Evolutionary conservation across 371 early-diverging fungal species (phyloP).

Genomic region (Rhizopus stolonifer): DNA sequence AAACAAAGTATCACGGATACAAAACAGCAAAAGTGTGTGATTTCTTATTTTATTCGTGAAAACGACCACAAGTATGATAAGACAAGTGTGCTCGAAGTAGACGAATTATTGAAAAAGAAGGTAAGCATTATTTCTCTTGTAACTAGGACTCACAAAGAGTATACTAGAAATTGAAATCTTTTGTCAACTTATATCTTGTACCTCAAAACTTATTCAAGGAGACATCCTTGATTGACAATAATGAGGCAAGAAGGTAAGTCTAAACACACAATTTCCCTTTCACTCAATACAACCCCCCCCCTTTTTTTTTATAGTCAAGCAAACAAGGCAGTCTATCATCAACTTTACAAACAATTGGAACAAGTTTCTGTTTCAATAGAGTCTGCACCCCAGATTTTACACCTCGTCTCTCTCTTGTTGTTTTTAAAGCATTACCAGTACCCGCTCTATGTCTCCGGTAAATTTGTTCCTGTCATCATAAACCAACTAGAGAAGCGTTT

Average conservation of each 20-base stretch:
- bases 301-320: constrained; percentile 5
- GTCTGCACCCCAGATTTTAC: constrained; percentile 18
- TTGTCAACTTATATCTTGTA: constrained; percentile 4
- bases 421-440: constrained; percentile 8
- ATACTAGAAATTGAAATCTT: constrained; percentile 2
- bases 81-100: constrained; percentile 10
- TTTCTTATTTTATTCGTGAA: constrained; percentile 21
- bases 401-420: constrained; percentile 14
- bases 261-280: not conserved
- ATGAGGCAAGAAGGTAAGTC: not conserved
- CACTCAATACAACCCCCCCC: too few species aligned
- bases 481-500: constrained; percentile 4
- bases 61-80: constrained; percentile 28
- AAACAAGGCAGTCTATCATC: constrained; percentile 4
- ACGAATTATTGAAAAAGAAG: constrained; percentile 15
- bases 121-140: not conserved
- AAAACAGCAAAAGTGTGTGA: constrained; percentile 17
- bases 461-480: constrained; percentile 23
- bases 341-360: constrained; percentile 16
- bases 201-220: constrained; percentile 7
- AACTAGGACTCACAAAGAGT: not conserved
- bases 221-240: not conserved
- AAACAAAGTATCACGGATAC: constrained; percentile 14
- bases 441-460: constrained; percentile 26
- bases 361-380: not conserved